Evolutionary conservation across 345 rosid species (phyloP), one percentile per base, ranked within the genome.

Genomic region (Schrenkiella parvula): DNA sequence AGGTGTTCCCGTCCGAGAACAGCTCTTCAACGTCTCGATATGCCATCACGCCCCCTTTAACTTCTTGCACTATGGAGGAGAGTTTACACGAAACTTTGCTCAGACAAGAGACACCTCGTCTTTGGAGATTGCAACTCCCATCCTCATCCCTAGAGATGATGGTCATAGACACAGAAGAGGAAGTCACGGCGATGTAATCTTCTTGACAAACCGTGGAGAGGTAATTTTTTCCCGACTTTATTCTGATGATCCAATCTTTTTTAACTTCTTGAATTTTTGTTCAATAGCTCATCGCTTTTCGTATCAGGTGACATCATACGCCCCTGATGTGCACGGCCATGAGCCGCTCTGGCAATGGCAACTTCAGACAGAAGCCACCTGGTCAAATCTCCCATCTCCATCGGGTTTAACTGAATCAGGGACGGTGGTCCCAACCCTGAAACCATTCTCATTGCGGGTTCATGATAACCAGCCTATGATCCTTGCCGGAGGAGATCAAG

Each of bases 151-250:
- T 50, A 88, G 73, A 83, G 82, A 76, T 75, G 97, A 95, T 64
- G 98, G 96, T 8, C 96, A 86, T 66, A 85, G 64, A 76, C 93
- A 87, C 76, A 88, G 89, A 37, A 87, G 75, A 80, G 91, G 96
- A 67, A 95, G 93, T 79, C 93, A 84, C 53, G 96, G 98, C 12
- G 96, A 91, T 85, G 92, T 91, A 17, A 79, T 89, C 80, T 95
- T 95, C 87, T 83, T 89, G 80, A 89, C 99, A 22, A 95, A 86
- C 64, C 91, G 95, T 57, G 99, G 99, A 62, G 99, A 92, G 98
- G 99, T 95, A 90, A 34, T 12, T 31, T 10, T 50, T 42, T 29
- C n/a, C 38, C 32, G 29, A 60, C 31, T 59, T 5, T 50, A 58
- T 51, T 54, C 41, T 64, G 31, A 58, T 3, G 26, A 66, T 19